A percentile compares a stretch with the other conserved stretches of the same genome.
These are phyloP conservation scores for Penicillium maclennaniae DNA, from an alignment of 495 filamentous ascomycete species.

Conservation along the genomic window DNA sequence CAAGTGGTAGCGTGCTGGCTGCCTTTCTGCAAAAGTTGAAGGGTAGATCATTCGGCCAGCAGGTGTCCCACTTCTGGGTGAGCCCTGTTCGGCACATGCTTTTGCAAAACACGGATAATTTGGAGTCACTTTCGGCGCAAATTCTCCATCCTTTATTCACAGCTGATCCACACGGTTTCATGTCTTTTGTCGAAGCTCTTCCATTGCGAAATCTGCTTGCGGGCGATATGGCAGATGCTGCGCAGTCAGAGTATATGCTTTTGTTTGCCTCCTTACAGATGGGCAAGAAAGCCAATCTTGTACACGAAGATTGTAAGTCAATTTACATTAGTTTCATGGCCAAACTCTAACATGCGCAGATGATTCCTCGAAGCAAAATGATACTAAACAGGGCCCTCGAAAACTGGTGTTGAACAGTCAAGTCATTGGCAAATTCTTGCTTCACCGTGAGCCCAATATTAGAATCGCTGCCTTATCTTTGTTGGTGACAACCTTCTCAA, in stretches of 20 bases:
- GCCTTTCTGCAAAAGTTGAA: constrained; percentile 50
- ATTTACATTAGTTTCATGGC: no score
- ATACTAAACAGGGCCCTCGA: constrained; percentile 11
- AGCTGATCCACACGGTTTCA: constrained; percentile 49
- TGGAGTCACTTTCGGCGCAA: constrained; percentile 67
- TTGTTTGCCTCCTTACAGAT: constrained; percentile 67
- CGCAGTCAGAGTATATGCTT: constrained; percentile 53
- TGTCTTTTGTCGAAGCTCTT: constrained; percentile 50
- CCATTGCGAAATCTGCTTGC: constrained; percentile 38
- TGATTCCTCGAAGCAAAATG: constrained; percentile 24
- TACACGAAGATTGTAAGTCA: constrained; percentile 66
- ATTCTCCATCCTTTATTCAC: constrained; percentile 71
- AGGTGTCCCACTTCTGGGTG: constrained; percentile 33
- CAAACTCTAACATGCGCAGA: constrained; percentile 24
- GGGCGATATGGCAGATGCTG: constrained; percentile 38
- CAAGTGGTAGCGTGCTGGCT: constrained; percentile 61
- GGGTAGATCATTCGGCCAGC: constrained; percentile 12
- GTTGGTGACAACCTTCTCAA: constrained; percentile 63
- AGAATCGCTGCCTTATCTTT: constrained; percentile 73
- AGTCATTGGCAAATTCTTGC: constrained; percentile 48
- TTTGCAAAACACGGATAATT: constrained; percentile 45
- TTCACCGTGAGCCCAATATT: constrained; percentile 60
- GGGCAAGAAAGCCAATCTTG: constrained; percentile 73
- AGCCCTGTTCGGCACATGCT: constrained; percentile 34
- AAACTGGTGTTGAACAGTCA: constrained; percentile 39